A percentile compares a stretch with the other conserved stretches of the same genome.
phyloP scores from a whole-genome alignment of 768 basidiomycete species.

The Clavaria fumosa region DNA sequence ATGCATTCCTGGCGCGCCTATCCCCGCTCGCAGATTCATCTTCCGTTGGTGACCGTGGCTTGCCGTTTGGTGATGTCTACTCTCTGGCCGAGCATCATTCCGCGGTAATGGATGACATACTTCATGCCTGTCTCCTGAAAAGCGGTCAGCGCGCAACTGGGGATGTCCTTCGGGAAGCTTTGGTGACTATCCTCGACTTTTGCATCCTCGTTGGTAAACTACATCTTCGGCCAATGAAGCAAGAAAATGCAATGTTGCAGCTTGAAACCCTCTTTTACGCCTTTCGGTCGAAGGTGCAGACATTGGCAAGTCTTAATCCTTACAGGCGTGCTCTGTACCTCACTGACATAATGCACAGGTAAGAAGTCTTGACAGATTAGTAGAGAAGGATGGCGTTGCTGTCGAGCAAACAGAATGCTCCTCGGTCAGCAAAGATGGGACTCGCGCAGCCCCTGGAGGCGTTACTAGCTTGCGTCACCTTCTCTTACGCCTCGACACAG shows the following conservation, averaged over 20 bases:
- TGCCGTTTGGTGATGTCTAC: conserved; percentile 55
- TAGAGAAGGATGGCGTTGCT: conserved; percentile 39
- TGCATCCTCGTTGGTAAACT: conserved; percentile 50
- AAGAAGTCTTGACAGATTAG: conserved; percentile 35
- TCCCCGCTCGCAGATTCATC: too few relatives aligned
- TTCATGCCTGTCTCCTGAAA: conserved; percentile 59
- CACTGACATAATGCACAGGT: conserved; percentile 24
- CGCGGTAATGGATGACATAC: conserved; percentile 51
- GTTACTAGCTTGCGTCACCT: conserved; percentile 39
- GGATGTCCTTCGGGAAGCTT: conserved; percentile 43
- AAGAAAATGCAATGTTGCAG: conserved; percentile 45
- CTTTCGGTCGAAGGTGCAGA: conserved; percentile 40
- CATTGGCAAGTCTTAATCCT: conserved; percentile 32
- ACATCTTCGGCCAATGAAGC: conserved; percentile 35
- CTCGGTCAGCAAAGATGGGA: too few relatives aligned
- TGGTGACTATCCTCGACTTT: conserved; percentile 55
- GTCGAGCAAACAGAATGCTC: too few relatives aligned
- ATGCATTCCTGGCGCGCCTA: conserved; percentile 40
- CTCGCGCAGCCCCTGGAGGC: conserved; percentile 32
- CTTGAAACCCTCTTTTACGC: conserved; percentile 38
- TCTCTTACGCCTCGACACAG: conserved; percentile 35
- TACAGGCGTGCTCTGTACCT: neutral
- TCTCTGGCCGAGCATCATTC: conserved; percentile 55
- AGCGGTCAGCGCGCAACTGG: conserved; percentile 51
- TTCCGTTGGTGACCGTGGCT: conserved; percentile 10